Conservation (phyloP, 257 asterid species). For the Fraxinus americana region DNA sequence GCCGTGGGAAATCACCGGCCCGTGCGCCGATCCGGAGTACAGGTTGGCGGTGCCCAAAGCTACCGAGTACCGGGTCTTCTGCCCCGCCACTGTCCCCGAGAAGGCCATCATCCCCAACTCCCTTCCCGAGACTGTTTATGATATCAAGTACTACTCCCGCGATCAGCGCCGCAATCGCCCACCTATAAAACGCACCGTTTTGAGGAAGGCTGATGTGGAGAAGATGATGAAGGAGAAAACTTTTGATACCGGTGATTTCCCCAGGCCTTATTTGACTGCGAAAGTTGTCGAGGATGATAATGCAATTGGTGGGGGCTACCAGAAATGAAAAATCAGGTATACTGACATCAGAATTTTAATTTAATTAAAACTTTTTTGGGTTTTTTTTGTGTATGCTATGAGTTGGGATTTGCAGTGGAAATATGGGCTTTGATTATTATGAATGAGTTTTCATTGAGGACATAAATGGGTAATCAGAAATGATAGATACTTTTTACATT, state of each 20-base stretch:
- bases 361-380: background rate
- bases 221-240: constrained; percentile 73
- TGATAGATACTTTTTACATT: background rate
- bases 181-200: constrained; percentile 68
- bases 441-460: constrained; percentile 6
- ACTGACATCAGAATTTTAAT: background rate
- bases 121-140: constrained; percentile 83
- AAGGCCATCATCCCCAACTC: constrained; percentile 77
- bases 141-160: constrained; percentile 84
- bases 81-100: constrained; percentile 70
- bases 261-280: constrained; percentile 68
- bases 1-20: constrained; percentile 91
- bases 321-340: constrained; percentile 49
- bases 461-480: background rate
- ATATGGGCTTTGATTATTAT: constrained; percentile 1
- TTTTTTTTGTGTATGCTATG: background rate
- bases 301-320: constrained; percentile 83
- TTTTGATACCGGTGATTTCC: constrained; percentile 66
- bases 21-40: constrained; percentile 65
- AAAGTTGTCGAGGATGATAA: constrained; percentile 60
- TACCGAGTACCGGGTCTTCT: constrained; percentile 73
- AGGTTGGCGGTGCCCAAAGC: constrained; percentile 64
- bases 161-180: constrained; percentile 94
- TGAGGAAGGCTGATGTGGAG: constrained; percentile 78
- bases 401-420: background rate